phyloP scores from a whole-genome alignment of 1,284 basidiomycete genomes.

The Stygiomarasmius scandens region DNA sequence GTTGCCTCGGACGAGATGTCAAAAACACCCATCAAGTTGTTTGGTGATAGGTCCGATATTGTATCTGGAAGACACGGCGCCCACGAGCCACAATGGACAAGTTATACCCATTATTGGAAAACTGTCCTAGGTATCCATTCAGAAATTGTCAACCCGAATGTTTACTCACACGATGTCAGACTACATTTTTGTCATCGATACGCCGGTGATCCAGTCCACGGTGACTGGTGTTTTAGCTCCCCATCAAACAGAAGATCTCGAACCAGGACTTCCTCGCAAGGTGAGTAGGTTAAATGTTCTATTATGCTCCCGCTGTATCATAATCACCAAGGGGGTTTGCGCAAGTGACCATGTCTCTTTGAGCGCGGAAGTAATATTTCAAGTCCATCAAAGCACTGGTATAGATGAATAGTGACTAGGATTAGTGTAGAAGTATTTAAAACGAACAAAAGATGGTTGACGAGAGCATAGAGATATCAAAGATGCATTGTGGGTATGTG shows the following conservation, averaged over 20 bases:
- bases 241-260: constrained; percentile 64
- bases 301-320: too few relatives aligned
- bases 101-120: constrained; percentile 82
- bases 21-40: constrained; percentile 39
- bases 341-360: constrained; percentile 90
- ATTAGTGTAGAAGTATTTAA: neutral
- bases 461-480: constrained; percentile 9
- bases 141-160: neutral
- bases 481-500: constrained; percentile 12
- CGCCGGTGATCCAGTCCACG: constrained; percentile 38
- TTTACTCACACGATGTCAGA: constrained; percentile 46
- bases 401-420: neutral
- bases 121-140: constrained; percentile 66
- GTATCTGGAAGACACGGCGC: constrained; percentile 47
- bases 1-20: constrained; percentile 20
- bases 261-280: constrained; percentile 82
- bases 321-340: constrained; percentile 72
- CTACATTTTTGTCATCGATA: constrained; percentile 80
- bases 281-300: too few relatives aligned
- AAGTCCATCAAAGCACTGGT: too few relatives aligned
- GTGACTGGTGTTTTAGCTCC: constrained; percentile 70
- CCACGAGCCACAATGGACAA: constrained; percentile 80
- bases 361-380: constrained; percentile 49
- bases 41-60: constrained; percentile 49
- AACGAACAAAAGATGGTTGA: neutral